Conservation (phyloP, 2,329 filamentous ascomycete species). For the Colletotrichum ledebouriae region DNA sequence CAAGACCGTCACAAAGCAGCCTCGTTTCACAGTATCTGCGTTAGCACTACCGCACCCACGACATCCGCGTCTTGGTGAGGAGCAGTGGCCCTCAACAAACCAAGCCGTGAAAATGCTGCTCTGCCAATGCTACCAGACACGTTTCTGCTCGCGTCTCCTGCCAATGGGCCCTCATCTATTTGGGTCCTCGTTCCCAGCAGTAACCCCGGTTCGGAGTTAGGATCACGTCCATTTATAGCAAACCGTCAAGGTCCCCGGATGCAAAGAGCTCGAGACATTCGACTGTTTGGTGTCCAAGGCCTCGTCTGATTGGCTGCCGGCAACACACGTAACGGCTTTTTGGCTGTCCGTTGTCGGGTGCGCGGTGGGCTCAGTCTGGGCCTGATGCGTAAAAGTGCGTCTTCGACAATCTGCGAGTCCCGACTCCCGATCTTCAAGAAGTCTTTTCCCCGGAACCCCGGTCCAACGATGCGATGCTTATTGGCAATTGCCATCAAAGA, state of each 20-base stretch:
- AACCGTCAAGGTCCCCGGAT: conserved; percentile 4
- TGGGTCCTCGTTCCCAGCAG: conserved; percentile 18
- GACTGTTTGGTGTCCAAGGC: not conserved
- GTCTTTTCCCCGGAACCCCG: conserved; percentile 35
- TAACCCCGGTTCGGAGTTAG: conserved; percentile 6
- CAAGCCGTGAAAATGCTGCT: conserved; percentile 33
- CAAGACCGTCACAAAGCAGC: conserved; percentile 28
- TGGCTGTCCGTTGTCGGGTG: conserved; percentile 21
- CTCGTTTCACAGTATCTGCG: conserved; percentile 30
- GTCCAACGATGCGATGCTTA: conserved; percentile 32
- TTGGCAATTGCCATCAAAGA: conserved; percentile 33
- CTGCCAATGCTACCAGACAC: conserved; percentile 35
- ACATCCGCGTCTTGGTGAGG: conserved; percentile 32
- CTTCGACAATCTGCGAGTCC: conserved; percentile 39
- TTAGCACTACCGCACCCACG: conserved; percentile 33
- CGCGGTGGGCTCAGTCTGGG: conserved; percentile 28
- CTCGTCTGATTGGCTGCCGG: conserved; percentile 33
- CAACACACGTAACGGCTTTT: conserved; percentile 23
- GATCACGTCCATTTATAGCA: not conserved
- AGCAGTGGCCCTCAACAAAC: conserved; percentile 39
- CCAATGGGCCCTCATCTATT: conserved; percentile 35
- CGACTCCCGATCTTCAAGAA: conserved; percentile 39
- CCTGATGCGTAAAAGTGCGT: conserved; percentile 37
- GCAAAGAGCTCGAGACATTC: conserved; percentile 10
- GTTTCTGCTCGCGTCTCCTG: conserved; percentile 31